Percentiles rank a stretch among this genome's conserved stretches.
Evolutionary conservation across 768 basidiomycete species (phyloP).

Genomic region (Pisolithus albus): DNA sequence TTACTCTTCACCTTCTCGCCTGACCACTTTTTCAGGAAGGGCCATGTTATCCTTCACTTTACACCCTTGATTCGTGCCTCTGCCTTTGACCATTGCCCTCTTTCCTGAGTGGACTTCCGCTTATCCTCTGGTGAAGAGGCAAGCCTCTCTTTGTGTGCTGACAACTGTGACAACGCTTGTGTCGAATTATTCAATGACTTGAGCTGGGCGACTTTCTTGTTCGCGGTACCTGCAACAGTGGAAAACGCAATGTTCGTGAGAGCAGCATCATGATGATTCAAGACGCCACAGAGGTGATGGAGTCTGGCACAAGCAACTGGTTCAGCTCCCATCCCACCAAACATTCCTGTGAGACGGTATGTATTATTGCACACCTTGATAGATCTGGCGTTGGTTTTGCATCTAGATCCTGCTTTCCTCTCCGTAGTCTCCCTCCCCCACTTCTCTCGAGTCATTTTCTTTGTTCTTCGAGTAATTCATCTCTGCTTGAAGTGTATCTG

Average conservation of each 20-base stretch:
- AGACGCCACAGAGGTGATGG: constrained; percentile 10
- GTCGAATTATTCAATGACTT: constrained; percentile 75
- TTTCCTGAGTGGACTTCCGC: constrained; percentile 71
- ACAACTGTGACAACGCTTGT: constrained; percentile 78
- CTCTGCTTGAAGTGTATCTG: no score
- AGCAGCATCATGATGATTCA: constrained; percentile 32
- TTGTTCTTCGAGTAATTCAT: constrained; percentile 78
- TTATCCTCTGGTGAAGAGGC: constrained; percentile 76
- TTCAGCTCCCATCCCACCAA: constrained; percentile 33
- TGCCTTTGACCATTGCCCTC: constrained; percentile 87
- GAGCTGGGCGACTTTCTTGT: constrained; percentile 45
- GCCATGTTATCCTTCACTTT: constrained; percentile 86
- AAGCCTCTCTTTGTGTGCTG: constrained; percentile 70
- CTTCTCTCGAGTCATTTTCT: constrained; percentile 69
- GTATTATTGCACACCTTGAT: constrained; percentile 43
- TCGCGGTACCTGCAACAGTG: constrained; percentile 43
- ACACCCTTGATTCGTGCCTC: constrained; percentile 81
- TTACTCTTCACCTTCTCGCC: constrained; percentile 80
- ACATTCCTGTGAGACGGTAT: not conserved
- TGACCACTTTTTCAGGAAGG: constrained; percentile 86
- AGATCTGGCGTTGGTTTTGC: constrained; percentile 31
- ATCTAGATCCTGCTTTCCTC: constrained; percentile 45
- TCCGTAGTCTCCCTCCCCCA: constrained; percentile 82
- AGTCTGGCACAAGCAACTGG: constrained; percentile 66
- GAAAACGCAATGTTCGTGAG: constrained; percentile 70